Evolutionary conservation across 257 asterid genomes (phyloP).

Genomic region (Marsdenia floribunda): DNA sequence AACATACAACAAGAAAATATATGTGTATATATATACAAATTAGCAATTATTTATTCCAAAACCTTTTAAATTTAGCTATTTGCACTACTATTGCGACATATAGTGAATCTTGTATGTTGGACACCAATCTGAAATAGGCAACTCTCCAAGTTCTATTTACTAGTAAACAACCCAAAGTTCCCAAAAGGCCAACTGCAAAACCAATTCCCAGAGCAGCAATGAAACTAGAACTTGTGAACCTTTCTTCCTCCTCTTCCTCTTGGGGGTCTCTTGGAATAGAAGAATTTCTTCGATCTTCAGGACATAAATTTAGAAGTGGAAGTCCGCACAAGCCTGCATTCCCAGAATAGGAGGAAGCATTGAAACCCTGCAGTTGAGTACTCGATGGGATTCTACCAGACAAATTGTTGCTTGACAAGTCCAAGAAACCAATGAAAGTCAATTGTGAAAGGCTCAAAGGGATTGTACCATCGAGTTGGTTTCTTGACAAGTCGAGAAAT

Average conservation of each 20-base stretch:
- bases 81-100: background rate
- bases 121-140: background rate
- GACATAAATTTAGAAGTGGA: background rate
- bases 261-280: background rate
- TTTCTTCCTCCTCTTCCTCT: background rate
- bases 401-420: background rate
- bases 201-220: background rate
- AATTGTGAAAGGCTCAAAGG: background rate
- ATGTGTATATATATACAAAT: no score
- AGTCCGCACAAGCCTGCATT: background rate
- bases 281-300: background rate
- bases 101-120: background rate
- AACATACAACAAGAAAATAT: no score
- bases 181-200: background rate
- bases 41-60: background rate
- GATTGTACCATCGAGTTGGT: background rate
- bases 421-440: background rate
- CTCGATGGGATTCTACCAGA: background rate
- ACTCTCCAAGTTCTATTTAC: background rate
- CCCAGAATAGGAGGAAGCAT: background rate
- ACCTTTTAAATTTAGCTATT: background rate
- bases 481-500: background rate
- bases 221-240: background rate
- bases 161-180: background rate
- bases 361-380: background rate